A percentile compares a stretch with the other conserved stretches of the same genome.
These are phyloP conservation scores for Boletus semigastroideus DNA, from an alignment of 1,284 basidiomycete genomes.

Conservation along the genomic window DNA sequence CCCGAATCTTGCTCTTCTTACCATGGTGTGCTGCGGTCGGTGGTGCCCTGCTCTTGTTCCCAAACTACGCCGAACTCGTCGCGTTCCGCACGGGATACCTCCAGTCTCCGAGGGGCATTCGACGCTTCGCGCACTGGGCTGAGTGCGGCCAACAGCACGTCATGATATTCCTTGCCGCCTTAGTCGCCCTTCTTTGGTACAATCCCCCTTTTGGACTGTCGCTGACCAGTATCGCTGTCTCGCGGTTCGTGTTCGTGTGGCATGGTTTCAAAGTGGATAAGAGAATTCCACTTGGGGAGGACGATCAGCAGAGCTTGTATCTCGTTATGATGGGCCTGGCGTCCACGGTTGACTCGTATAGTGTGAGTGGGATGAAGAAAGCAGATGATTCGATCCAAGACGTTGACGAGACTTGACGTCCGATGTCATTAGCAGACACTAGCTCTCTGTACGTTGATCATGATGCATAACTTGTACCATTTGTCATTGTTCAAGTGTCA, in stretches of 20 bases:
- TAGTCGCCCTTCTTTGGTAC: slow-evolving; percentile 32
- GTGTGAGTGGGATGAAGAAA: not conserved
- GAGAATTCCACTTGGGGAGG: slow-evolving; percentile 40
- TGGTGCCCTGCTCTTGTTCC: slow-evolving; percentile 42
- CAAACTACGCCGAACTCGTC: slow-evolving; percentile 38
- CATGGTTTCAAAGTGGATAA: slow-evolving; percentile 34
- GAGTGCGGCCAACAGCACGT: slow-evolving; percentile 42
- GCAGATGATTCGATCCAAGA: not conserved
- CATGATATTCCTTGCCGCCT: slow-evolving; percentile 39
- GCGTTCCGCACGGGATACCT: slow-evolving; percentile 43
- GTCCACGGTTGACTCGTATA: slow-evolving; percentile 5
- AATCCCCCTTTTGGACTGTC: slow-evolving; percentile 28
- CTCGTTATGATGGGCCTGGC: slow-evolving; percentile 32
- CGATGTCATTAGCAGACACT: not conserved
- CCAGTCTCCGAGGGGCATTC: slow-evolving; percentile 36
- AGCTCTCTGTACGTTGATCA: not conserved
- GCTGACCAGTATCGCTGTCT: slow-evolving; percentile 27
- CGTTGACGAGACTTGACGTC: not conserved
- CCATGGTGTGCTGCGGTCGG: slow-evolving; percentile 52
- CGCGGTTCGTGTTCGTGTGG: slow-evolving; percentile 41
- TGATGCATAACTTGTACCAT: not conserved
- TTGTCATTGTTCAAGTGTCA: too few species aligned
- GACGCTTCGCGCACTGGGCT: slow-evolving; percentile 46
- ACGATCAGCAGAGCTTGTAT: slow-evolving; percentile 46
- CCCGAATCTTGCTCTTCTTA: slow-evolving; percentile 39